These are phyloP conservation scores for Spirogloea muscicola DNA, from an alignment of 139 green algal genomes.

Conservation along the genomic window DNA sequence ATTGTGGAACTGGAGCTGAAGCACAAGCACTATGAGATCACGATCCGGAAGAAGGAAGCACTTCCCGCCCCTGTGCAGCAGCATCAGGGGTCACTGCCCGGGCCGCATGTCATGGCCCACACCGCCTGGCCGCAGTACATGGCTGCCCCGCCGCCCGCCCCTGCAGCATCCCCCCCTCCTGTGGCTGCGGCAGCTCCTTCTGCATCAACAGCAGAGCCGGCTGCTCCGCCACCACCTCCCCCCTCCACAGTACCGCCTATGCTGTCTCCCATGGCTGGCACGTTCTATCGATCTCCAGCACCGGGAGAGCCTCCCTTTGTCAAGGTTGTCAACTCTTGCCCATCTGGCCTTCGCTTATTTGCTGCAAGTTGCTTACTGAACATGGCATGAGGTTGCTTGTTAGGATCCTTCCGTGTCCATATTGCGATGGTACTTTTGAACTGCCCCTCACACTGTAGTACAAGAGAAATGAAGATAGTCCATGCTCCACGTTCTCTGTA, in stretches of 20 bases:
- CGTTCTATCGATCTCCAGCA: slow-evolving; percentile 72
- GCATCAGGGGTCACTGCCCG: slow-evolving; percentile 43
- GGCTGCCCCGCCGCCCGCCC: slow-evolving; percentile 51
- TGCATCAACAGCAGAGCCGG: background rate
- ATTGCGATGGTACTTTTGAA: no score
- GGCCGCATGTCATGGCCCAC: slow-evolving; percentile 20
- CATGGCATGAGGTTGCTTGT: no score
- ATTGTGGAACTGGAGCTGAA: slow-evolving; percentile 95
- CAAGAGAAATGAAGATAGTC: no score
- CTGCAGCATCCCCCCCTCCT: background rate
- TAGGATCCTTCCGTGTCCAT: no score
- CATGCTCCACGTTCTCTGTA: no score
- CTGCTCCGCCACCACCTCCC: slow-evolving; percentile 1
- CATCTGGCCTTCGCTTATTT: no score
- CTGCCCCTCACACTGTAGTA: no score
- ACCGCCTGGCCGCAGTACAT: background rate
- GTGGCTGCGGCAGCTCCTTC: slow-evolving; percentile 1
- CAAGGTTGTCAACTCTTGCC: no score
- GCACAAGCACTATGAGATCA: slow-evolving; percentile 83
- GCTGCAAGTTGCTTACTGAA: no score
- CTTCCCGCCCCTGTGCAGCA: slow-evolving; percentile 44
- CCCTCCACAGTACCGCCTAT: slow-evolving; percentile 2
- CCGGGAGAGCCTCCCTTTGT: slow-evolving; percentile 84
- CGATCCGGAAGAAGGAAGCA: slow-evolving; percentile 57
- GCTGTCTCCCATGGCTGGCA: slow-evolving; percentile 69